Base-by-base conservation (phyloP, 345 rosid species). In the Dipteronia sinensis region DNA sequence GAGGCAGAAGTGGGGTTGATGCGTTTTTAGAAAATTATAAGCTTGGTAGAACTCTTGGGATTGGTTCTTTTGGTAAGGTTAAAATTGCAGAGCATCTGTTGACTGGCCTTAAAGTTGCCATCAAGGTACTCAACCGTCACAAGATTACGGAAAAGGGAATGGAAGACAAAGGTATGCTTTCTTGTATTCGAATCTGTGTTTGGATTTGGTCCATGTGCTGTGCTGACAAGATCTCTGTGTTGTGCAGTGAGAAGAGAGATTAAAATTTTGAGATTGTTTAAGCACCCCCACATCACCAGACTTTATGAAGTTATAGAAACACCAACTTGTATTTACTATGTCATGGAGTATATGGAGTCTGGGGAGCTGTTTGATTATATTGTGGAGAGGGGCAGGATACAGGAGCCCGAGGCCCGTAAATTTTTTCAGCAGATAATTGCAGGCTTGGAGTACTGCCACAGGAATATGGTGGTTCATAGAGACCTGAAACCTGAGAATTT, bases 401-500 rank as follows among this genome's bases (percentile, higher is more conserved):
- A 90, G 86, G 99, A 94, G 83, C 95, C 90, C 27, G 98, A 94
- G 78, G 98, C 98, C 0, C 91, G 98, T 4, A 92, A 83, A 44
- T 88, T 96, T 77, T 96, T 96, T 71, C 98, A 91, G 90, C 99
- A 95, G 99, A 91, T 96, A 72, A 92, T 96, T 83, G 89, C 97
- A 0, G 99, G 98, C 42, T 88, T 96, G 78, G 98, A 92, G 81
- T 89, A 91, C 69, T 94, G 99, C 82, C 99, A 96, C 79, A 84
- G 91, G 67, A 91, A 90, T 77, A 94, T 91, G 97, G 97, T 96
- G 47, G 97, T 89, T 81, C 99, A 96, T 78, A 84, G 99, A 80
- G 99, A 96, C 79, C 98, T 96, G 63, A 96, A 96, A 87, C 98
- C 98, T 47, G 99, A 96, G 78, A 96, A 96, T 86, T 83, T 96